Base-by-base conservation (phyloP, 148 eudicot genomes). In the Heliosperma pusillum region DNA sequence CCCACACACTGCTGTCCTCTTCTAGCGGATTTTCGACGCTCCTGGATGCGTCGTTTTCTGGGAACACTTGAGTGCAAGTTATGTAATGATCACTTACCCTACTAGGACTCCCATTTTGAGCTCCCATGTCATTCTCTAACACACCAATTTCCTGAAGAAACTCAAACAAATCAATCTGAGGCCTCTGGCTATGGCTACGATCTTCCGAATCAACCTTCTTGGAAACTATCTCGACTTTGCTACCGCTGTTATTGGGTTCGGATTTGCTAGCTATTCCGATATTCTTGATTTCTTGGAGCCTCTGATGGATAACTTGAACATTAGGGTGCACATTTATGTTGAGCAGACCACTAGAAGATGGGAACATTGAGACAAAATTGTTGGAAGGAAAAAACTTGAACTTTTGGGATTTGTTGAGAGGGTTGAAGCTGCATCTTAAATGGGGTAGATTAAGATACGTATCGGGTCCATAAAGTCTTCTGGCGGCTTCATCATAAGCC, bases 401-500 rank as follows among this genome's bases (percentile, higher is more conserved):
- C 77, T 87, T 86, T 20, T 91, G 90, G 3, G 96, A 83, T 62
- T 90, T 94, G 70, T 84, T 89, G 9, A 90, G 71, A 22, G 98
- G 98, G 72, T 91, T 94, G 80, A 89, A 88, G 72, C 78, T 87
- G 2, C 89, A 84, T 15, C 91, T 80, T 11, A 91, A 74, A 73
- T 93, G 98, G 44, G 97, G 98, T 42, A 94, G 77, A 68, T 91
- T 94, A 15, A 94, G 91, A 77, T 86, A 94, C 25, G 98, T 93
- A 13, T 88, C 96, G 0, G 97, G 97, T 0, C 98, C 98, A 69
- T 94, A 91, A 15, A 90, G 79, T 26, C 92, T 80, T 65, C 98
- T 83, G 0, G 97, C 97, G 0, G 98, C 97, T 71, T 95, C 98
- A 75, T 95, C 98, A 62, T 95, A 95, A 33, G 98, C 98, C 91